Percentiles rank a stretch among this genome's conserved stretches.
Evolutionary conservation across 257 asterid species (phyloP).

Genomic region (Solanum tarapatanum): DNA sequence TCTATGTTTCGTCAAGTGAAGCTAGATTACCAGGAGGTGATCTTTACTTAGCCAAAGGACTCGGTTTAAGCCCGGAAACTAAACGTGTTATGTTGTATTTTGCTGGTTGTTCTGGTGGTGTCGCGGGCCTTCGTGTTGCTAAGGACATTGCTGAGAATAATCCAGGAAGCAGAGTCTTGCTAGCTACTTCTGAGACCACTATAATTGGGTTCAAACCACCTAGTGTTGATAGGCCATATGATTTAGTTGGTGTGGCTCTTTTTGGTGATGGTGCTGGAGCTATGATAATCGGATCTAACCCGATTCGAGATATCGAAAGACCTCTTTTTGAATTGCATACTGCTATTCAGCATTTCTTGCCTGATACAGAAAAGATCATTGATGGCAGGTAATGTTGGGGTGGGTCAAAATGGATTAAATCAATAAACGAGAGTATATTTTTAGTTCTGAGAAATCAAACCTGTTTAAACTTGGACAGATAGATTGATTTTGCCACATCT

Average conservation of each 20-base stretch:
- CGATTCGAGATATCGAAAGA: slow-evolving; percentile 17
- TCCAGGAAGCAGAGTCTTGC: slow-evolving; percentile 67
- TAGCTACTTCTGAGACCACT: slow-evolving; percentile 89
- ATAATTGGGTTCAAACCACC: slow-evolving; percentile 88
- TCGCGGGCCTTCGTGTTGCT: slow-evolving; percentile 91
- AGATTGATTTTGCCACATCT: background rate
- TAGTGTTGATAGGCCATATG: slow-evolving; percentile 61
- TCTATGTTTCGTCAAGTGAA: slow-evolving; percentile 93
- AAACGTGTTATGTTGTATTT: slow-evolving; percentile 73
- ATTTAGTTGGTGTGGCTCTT: slow-evolving; percentile 78
- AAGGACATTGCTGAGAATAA: slow-evolving; percentile 95
- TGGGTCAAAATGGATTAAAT: background rate
- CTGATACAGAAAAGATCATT: slow-evolving; percentile 71
- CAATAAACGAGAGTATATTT: background rate
- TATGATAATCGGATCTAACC: slow-evolving; percentile 47
- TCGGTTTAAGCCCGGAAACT: slow-evolving; percentile 59
- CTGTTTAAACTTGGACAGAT: background rate
- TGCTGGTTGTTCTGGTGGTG: slow-evolving; percentile 97
- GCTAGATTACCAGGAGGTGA: slow-evolving; percentile 95
- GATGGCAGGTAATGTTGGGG: slow-evolving; percentile 34
- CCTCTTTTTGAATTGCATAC: slow-evolving; percentile 75
- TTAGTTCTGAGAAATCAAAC: background rate
- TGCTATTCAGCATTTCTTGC: slow-evolving; percentile 69
- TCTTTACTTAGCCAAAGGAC: slow-evolving; percentile 78
- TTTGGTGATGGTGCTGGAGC: slow-evolving; percentile 98